Evolutionary conservation across 495 filamentous ascomycete genomes (phyloP), one percentile per base, ranked within the genome.

Genomic region (Delitschia confertaspora): DNA sequence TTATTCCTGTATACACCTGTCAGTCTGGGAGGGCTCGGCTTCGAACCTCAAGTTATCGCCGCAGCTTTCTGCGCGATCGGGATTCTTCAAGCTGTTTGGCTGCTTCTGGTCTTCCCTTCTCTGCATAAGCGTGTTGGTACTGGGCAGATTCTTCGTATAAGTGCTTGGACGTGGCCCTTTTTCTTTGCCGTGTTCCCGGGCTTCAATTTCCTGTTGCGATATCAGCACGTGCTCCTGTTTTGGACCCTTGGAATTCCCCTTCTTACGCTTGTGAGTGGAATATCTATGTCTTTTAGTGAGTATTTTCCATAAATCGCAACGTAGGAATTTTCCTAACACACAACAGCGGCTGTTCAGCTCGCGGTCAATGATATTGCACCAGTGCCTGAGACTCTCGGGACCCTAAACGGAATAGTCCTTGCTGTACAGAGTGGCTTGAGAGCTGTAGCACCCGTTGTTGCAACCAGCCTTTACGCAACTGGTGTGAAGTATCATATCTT

Each of bases 261-360:
- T 3, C 49, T 74, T 19, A 56, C 63, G 1, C 11, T 73, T 1
- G 75, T 74, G 0, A 68, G 69, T 16, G 78, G 77, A 9, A 72
- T 82, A 0, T 70, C 68, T 31, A 83, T 84, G 76, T 69, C 70
- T 3, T 83, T 82, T 47, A 81, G 59, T 58, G 50, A 44, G 44
- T 42, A 21, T 43, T 37, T n/a, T n/a, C n/a, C n/a, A n/a, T n/a
- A n/a, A n/a, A n/a, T n/a, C n/a, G n/a, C n/a, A n/a, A n/a, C n/a
- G n/a, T n/a, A n/a, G n/a, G n/a, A n/a, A n/a, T n/a, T n/a, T n/a
- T n/a, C n/a, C n/a, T n/a, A n/a, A n/a, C n/a, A n/a, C n/a, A n/a
- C n/a, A n/a, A n/a, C n/a, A n/a, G n/a, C n/a, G n/a, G n/a, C n/a
- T n/a, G n/a, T n/a, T n/a, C n/a, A n/a, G n/a, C n/a, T n/a, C n/a